Evolutionary conservation across 2,329 filamentous ascomycete species (phyloP).

Genomic region (Dothideomycetes sp.): DNA sequence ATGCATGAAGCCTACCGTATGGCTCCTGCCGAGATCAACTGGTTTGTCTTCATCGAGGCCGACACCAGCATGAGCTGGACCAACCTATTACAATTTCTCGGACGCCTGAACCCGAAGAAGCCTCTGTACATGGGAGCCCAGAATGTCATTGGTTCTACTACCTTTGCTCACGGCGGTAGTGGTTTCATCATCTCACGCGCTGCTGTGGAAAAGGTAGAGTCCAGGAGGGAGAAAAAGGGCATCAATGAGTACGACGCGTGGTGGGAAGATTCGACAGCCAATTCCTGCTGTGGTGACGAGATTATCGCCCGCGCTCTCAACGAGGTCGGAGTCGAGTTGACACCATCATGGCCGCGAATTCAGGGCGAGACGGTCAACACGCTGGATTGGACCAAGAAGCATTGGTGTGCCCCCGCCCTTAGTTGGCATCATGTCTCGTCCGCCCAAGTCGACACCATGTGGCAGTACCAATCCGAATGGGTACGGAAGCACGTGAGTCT

Average conservation of each 20-base stretch:
- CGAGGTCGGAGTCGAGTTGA: conserved; percentile 37
- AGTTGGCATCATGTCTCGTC: conserved; percentile 27
- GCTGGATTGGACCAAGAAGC: conserved; percentile 29
- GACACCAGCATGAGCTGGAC: conserved; percentile 44
- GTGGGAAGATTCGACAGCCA: conserved; percentile 34
- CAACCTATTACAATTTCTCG: conserved; percentile 40
- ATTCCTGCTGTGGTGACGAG: conserved; percentile 47
- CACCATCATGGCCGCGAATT: conserved; percentile 33
- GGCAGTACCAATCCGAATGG: conserved; percentile 22
- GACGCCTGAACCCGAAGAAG: conserved; percentile 37
- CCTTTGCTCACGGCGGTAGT: conserved; percentile 41
- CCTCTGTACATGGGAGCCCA: conserved; percentile 42
- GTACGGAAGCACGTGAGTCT: conserved; percentile 11
- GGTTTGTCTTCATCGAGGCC: conserved; percentile 50
- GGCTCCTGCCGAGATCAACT: conserved; percentile 39
- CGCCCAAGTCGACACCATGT: conserved; percentile 22
- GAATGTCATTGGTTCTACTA: conserved; percentile 22
- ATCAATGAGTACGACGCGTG: conserved; percentile 21
- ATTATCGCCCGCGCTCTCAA: conserved; percentile 41
- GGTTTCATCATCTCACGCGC: conserved; percentile 39
- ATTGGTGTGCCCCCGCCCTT: conserved; percentile 37
- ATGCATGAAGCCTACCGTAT: conserved; percentile 41
- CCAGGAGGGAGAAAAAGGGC: conserved; percentile 6
- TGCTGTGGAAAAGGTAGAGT: conserved; percentile 20
- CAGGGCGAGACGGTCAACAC: conserved; percentile 34